Evolutionary conservation across 441 rosid genomes (phyloP), one percentile per base, ranked within the genome.

Genomic region (Melastoma candidum): DNA sequence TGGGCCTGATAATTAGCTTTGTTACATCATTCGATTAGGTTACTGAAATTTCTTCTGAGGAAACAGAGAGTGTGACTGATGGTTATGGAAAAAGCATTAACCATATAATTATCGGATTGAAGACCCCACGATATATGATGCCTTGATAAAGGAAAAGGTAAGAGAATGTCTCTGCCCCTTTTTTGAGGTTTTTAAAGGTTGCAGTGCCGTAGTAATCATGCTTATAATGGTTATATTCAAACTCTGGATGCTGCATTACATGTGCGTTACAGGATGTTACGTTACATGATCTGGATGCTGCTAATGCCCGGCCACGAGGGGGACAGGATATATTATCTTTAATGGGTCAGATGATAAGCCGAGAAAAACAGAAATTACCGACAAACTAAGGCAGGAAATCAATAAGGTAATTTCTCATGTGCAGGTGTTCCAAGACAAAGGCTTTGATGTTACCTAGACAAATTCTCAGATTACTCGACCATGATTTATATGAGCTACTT

Each of bases 261-360:
- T 64, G 99, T 17, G 22, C 22, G 36, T 6, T 29, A 6, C 75
- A 86, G 97, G 99, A 89, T 84, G 97, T 93, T 47, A 89, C 99
- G 3, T 79, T 93, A 48, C 99, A 93, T 64, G 99, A 93, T 75
- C 72, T 93, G 67, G 99, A 93, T 81, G 90, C 99, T 70, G 97
- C 99, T 54, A 83, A 93, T 81, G 96, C 99, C 26, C 85, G 92
- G 61, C 99, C 99, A 58, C 95, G 88, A 76, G 99, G 99, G 53
- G 98, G 98, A 32, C 98, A 93, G 66, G 98, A 92, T 67, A 88
- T 88, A 69, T 72, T 88, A 67, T 88, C 98, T 9, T 60, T 93
- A 54, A 89, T 93, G 98, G 98, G 98, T 45, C 96, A 88, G 68
- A 86, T 93, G 98, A 88, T 93, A 93, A 93, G 74, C 98, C 98